These are phyloP conservation scores for Prototheca cutis DNA, from an alignment of 163 green algal genomes.

Conservation along the genomic window DNA sequence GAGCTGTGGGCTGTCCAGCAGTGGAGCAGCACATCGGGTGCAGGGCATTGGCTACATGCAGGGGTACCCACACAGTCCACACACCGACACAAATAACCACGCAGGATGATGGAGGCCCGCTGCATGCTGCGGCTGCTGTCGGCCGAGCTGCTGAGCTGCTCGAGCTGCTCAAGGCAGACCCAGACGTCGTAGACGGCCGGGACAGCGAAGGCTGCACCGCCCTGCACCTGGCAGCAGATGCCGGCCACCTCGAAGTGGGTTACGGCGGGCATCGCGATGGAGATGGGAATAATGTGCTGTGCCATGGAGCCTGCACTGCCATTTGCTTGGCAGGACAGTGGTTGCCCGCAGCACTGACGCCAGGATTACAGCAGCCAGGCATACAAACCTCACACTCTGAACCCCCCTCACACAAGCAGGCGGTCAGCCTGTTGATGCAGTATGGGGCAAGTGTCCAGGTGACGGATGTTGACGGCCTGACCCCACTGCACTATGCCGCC, in stretches of 20 bases:
- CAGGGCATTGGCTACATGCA: too few species aligned
- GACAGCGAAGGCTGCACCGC: conserved; percentile 10
- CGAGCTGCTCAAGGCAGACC: not conserved
- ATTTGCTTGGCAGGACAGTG: too few species aligned
- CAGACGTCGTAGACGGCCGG: not conserved
- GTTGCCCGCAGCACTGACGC: too few species aligned
- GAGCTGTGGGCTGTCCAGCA: too few species aligned
- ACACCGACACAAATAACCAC: not conserved
- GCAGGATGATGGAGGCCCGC: not conserved
- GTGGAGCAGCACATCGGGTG: too few species aligned
- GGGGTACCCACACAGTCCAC: too few species aligned
- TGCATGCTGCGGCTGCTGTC: not conserved
- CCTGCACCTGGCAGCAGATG: conserved; percentile 26
- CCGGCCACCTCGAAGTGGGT: conserved; percentile 7
- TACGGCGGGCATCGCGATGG: not conserved
- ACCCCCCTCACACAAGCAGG: conserved; percentile 9
- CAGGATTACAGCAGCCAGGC: too few species aligned
- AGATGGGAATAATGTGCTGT: too few species aligned
- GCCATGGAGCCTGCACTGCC: too few species aligned
- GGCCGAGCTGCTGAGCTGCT: conserved; percentile 1
- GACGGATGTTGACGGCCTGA: conserved; percentile 31
- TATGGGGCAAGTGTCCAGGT: conserved; percentile 23
- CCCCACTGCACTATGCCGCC: conserved; percentile 32
- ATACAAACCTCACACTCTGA: too few species aligned
- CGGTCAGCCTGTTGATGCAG: conserved; percentile 5